Conservation (phyloP, 2,329 filamentous ascomycete genomes). For the Tolypocladium ovalisporum region DNA sequence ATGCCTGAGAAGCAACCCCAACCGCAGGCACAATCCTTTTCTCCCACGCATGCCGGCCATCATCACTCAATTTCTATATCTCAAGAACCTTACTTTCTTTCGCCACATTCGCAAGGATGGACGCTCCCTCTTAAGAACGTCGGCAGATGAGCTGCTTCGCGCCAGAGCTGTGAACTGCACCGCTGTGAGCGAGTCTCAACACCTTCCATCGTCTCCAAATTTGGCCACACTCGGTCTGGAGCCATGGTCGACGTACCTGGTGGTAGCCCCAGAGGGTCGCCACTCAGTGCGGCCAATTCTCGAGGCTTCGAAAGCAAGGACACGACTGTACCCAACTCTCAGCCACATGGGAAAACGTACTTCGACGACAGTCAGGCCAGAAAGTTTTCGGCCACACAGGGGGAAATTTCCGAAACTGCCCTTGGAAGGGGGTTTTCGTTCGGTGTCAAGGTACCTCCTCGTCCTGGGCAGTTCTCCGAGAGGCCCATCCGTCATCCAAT, state of each 20-base stretch:
- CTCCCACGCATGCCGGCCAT: background rate
- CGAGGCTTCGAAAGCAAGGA: background rate
- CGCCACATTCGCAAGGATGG: no score
- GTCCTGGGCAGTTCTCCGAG: constrained; percentile 8
- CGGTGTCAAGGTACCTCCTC: constrained; percentile 4
- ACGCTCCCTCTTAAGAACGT: background rate
- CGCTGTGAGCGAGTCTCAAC: no score
- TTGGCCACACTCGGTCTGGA: background rate
- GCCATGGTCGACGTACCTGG: background rate
- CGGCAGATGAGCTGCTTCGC: background rate
- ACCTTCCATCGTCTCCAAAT: background rate
- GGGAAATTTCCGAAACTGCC: constrained; percentile 5
- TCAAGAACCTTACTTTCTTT: no score
- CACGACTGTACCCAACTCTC: background rate
- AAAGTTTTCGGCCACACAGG: background rate
- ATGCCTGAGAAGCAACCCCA: background rate
- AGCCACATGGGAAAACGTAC: background rate
- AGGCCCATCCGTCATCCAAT: background rate
- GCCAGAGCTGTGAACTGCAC: background rate
- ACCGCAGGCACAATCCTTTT: background rate
- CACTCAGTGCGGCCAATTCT: background rate
- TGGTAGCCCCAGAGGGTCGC: background rate
- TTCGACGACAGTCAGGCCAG: background rate
- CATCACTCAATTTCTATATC: no score
- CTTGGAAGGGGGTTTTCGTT: constrained; percentile 8